Conservation (phyloP, 2,329 filamentous ascomycete species). For the Ophiostoma sp. region DNA sequence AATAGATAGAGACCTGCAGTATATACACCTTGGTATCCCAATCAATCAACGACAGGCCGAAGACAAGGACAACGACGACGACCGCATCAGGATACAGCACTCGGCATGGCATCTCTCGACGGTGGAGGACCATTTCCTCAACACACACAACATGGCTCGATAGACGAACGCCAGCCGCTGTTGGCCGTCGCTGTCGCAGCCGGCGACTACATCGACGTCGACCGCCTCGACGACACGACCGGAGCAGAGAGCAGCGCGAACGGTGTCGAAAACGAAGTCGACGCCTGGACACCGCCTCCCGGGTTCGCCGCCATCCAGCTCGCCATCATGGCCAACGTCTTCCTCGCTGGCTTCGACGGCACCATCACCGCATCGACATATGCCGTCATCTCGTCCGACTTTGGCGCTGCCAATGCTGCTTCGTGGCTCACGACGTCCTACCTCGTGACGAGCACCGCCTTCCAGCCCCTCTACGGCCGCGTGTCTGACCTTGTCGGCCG, state of each 20-base stretch:
- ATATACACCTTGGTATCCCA: no score
- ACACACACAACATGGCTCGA: not conserved
- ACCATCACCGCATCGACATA: conserved; percentile 70
- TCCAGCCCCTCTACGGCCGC: conserved; percentile 60
- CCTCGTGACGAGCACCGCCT: conserved; percentile 67
- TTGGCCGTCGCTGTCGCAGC: not conserved
- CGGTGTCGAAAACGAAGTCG: not conserved
- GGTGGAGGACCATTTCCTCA: not conserved
- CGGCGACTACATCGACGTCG: conserved; percentile 1
- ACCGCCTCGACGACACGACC: not conserved
- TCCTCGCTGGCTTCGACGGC: conserved; percentile 62
- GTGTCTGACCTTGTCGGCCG: conserved; percentile 49
- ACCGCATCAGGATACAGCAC: not conserved
- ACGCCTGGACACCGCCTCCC: conserved; percentile 15
- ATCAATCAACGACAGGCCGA: no score
- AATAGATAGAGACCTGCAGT: no score
- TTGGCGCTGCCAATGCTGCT: conserved; percentile 45
- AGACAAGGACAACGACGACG: no score
- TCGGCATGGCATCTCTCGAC: not conserved
- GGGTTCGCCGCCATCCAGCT: conserved; percentile 55
- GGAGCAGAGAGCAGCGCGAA: not conserved
- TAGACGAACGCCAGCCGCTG: not conserved
- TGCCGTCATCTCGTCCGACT: conserved; percentile 51
- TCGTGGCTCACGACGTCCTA: conserved; percentile 56
- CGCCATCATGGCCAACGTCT: conserved; percentile 60